Evolutionary conservation across 495 filamentous ascomycete species (phyloP), one percentile per base, ranked within the genome.

Genomic region (Aspergillus asperescens): DNA sequence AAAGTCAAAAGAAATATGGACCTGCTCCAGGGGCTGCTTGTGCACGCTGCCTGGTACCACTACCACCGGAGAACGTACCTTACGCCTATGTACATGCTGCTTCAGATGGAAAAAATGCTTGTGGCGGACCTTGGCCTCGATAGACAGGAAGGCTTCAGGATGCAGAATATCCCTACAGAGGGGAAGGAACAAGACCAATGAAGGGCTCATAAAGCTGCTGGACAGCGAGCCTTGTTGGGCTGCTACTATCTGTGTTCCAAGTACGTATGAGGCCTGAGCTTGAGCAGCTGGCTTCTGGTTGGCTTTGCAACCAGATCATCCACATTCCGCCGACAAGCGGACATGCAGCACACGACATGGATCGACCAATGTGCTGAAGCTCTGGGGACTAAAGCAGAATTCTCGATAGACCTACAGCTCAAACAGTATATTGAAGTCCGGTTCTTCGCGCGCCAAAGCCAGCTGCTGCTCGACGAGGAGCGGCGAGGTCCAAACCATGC

Each of bases 211-310:
- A 32, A 10, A 4, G 22, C 35, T n/a, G 24, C 34, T 25, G 48
- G 35, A 12, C 35, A 50, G 48, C 22, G 35, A 5, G 48, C 48
- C 7, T 9, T 50, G 2, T 28, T 50, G 27, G 48, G 34, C 0
- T 50, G 48, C 28, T 41, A 42, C n/a, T 51, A 51, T 10, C 18
- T 41, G 5, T 51, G 38, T 31, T 51, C 23, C 5, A 51, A 20
- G 48, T 41, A 28, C n/a, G 37, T n/a, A n/a, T 35, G 16, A 15
- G 32, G 3, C 18, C 44, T 22, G 16, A n/a, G 20, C 15, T 34
- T 2, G 29, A 6, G 3, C 29, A 6, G 29, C 24, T 29, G 24
- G 15, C n/a, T n/a, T 41, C 24, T 28, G n/a, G 13, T 29, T 45
- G 31, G 1, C 20, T 19, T 19, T 15, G 23, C n/a, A 13, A 8